phyloP scores from a whole-genome alignment of 163 green algal species.

The Picocystis sp. region DNA sequence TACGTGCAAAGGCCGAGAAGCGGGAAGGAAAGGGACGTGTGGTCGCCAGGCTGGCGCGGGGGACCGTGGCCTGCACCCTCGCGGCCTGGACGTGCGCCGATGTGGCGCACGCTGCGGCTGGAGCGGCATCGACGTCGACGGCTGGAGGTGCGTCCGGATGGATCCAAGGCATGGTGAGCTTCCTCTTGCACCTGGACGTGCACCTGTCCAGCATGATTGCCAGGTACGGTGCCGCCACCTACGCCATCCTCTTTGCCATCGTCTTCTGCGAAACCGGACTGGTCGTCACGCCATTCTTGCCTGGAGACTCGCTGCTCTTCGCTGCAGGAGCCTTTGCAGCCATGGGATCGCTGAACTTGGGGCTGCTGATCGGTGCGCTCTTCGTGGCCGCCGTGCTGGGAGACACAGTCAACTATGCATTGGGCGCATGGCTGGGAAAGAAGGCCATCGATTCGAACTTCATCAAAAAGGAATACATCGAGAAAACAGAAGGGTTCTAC shows the following conservation, averaged over 20 bases:
- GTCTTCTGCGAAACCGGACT: constrained; percentile 87
- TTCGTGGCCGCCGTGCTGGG: constrained; percentile 58
- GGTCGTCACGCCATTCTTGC: constrained; percentile 78
- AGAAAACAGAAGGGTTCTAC: constrained; percentile 57
- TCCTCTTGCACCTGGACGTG: constrained; percentile 68
- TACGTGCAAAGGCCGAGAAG: no score
- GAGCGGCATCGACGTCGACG: not conserved
- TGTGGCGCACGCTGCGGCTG: not conserved
- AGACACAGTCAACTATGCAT: constrained; percentile 76
- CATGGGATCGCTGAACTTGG: constrained; percentile 51
- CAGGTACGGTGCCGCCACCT: constrained; percentile 40
- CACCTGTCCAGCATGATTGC: constrained; percentile 31
- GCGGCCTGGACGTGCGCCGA: no score
- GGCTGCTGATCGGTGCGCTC: constrained; percentile 40
- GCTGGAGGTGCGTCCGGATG: not conserved
- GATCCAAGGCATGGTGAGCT: constrained; percentile 27
- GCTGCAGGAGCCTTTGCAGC: constrained; percentile 62
- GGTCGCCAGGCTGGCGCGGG: no score
- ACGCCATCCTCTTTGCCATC: constrained; percentile 71
- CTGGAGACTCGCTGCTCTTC: constrained; percentile 82
- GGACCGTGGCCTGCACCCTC: no score
- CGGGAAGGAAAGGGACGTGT: no score
- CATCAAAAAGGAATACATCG: constrained; percentile 2
- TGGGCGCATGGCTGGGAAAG: constrained; percentile 48
- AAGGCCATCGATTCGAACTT: constrained; percentile 1